phyloP scores from a whole-genome alignment of 441 rosid genomes.

The Bruguiera hainesii region DNA sequence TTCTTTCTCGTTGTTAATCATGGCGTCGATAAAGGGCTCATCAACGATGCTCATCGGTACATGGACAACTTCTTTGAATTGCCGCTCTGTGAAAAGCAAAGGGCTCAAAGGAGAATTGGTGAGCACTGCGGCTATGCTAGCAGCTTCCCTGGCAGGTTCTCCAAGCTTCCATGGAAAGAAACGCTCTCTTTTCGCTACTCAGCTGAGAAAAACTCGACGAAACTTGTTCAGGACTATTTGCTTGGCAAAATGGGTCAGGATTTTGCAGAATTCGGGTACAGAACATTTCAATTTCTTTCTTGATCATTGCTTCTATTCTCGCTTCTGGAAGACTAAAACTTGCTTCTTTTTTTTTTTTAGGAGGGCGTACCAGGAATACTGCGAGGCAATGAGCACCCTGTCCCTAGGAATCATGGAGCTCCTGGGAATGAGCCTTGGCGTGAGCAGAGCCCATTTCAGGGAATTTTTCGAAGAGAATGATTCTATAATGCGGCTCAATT shows the following conservation, averaged over 20 bases:
- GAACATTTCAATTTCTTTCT: not conserved
- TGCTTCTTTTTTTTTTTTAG: conserved; percentile 25
- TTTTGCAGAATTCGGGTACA: conserved; percentile 69
- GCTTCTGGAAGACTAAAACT: not conserved
- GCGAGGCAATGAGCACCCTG: conserved; percentile 74
- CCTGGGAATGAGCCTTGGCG: conserved; percentile 74
- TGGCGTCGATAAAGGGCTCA: conserved; percentile 57
- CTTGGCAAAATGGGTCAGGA: conserved; percentile 57
- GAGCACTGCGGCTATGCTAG: conserved; percentile 94
- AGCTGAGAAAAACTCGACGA: conserved; percentile 37
- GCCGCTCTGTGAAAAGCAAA: conserved; percentile 71
- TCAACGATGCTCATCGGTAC: conserved; percentile 58
- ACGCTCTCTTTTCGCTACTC: conserved; percentile 78
- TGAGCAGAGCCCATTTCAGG: conserved; percentile 45
- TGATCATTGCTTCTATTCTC: not conserved
- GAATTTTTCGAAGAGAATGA: conserved; percentile 79
- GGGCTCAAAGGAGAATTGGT: conserved; percentile 66
- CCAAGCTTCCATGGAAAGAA: conserved; percentile 98
- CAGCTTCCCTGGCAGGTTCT: conserved; percentile 91
- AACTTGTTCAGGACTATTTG: conserved; percentile 53
- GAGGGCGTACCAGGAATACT: conserved; percentile 73
- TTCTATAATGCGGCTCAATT: conserved; percentile 94
- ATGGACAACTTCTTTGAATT: conserved; percentile 69
- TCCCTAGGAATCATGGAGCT: conserved; percentile 94
- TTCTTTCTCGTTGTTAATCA: conserved; percentile 90